Evolutionary conservation across 805 yeast genomes (phyloP).

Genomic region (Saccharomycopsis fibuligera): DNA sequence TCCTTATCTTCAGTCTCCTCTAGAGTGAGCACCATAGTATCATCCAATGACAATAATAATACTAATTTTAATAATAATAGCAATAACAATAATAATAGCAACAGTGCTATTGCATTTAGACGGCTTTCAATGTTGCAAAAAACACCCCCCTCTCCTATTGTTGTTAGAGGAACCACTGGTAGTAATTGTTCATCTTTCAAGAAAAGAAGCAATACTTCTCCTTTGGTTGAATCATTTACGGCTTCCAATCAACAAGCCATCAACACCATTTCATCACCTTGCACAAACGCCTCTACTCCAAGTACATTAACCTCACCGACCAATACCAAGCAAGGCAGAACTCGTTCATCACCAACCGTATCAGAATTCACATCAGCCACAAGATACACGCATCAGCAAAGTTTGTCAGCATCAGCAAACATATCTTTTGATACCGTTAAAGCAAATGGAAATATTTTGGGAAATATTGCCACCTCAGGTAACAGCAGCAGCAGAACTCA

Average conservation of each 20-base stretch:
- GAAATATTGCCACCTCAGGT: neutral
- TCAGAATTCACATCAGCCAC: neutral
- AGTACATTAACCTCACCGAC: neutral
- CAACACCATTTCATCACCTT: neutral
- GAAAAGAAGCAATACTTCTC: constrained; percentile 6
- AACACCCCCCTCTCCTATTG: neutral
- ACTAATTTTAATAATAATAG: no score
- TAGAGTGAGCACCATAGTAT: neutral
- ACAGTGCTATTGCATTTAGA: constrained; percentile 2
- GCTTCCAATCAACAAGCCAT: neutral
- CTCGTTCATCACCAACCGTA: neutral
- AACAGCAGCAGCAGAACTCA: neutral
- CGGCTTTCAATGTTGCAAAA: constrained; percentile 10
- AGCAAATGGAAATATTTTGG: no score
- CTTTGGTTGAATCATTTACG: constrained; percentile 9
- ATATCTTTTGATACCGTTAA: no score
- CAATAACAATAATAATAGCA: neutral
- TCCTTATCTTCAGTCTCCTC: neutral
- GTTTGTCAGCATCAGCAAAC: neutral
- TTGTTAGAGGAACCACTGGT: neutral
- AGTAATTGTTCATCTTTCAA: neutral
- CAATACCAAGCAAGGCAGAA: neutral
- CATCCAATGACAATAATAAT: neutral
- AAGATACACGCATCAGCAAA: neutral
- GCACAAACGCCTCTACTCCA: neutral